A percentile compares a stretch with the other conserved stretches of the same genome.
Conservation (phyloP, 192 early-diverging fungal genomes). For the Coemansia sp. region DNA sequence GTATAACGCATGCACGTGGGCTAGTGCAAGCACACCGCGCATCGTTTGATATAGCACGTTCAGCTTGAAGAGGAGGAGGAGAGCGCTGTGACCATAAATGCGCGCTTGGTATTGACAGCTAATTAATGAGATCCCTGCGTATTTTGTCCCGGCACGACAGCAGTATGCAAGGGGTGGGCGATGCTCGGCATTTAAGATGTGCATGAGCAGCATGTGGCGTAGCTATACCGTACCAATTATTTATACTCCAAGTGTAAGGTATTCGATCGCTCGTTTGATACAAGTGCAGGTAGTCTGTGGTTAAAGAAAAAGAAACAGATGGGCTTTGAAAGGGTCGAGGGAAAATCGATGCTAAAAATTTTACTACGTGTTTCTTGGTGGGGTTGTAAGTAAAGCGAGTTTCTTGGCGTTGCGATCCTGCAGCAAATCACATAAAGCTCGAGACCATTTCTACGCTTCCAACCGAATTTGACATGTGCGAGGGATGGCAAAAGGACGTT, state of each 20-base stretch:
- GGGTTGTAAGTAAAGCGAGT: background rate
- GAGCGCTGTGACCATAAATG: background rate
- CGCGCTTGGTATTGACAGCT: background rate
- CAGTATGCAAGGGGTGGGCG: background rate
- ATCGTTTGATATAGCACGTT: background rate
- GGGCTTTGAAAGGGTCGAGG: background rate
- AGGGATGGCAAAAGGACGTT: background rate
- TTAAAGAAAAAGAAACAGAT: background rate
- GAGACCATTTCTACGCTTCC: background rate
- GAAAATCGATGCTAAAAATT: background rate
- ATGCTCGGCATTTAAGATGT: background rate
- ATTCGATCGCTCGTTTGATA: background rate
- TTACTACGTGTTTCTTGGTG: background rate
- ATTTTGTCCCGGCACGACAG: background rate
- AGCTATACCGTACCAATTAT: background rate
- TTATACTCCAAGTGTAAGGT: background rate
- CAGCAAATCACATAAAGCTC: background rate
- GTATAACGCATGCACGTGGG: background rate
- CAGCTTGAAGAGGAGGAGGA: background rate
- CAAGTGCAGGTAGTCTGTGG: background rate
- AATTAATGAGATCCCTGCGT: constrained; percentile 2
- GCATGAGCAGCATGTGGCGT: background rate
- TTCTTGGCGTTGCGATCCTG: background rate
- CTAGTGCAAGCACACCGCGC: background rate
- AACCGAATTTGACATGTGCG: background rate